Percentiles rank a stretch among this genome's conserved stretches.
These are phyloP conservation scores for Aechmea fasciata DNA, from an alignment of 176 grass and related monocot genomes.

Conservation along the genomic window DNA sequence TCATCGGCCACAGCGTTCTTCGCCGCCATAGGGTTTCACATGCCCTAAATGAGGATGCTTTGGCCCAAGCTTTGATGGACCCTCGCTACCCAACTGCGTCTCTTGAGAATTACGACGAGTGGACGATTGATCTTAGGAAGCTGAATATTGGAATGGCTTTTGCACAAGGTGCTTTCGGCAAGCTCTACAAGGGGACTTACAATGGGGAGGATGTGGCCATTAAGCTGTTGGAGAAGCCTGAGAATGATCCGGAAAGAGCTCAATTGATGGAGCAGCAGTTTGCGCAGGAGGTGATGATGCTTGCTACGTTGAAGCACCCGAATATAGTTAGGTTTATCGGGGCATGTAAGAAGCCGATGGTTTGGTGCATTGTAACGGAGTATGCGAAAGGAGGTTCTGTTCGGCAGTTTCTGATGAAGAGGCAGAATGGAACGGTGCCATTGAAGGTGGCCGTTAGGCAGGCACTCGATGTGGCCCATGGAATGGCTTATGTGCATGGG, in stretches of 20 bases:
- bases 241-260: slow-evolving; percentile 43
- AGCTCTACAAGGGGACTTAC: slow-evolving; percentile 68
- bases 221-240: slow-evolving; percentile 69
- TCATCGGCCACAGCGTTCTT: slow-evolving; percentile 51
- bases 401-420: slow-evolving; percentile 52
- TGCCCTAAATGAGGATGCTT: slow-evolving; percentile 51
- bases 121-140: slow-evolving; percentile 66
- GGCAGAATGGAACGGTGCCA: slow-evolving; percentile 51
- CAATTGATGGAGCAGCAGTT: slow-evolving; percentile 69
- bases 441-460: slow-evolving; percentile 66
- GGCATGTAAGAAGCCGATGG: slow-evolving; percentile 59
- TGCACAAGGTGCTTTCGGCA: slow-evolving; percentile 77
- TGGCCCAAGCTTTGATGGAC: slow-evolving; percentile 84
- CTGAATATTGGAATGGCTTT: slow-evolving; percentile 61
- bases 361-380: slow-evolving; percentile 80
- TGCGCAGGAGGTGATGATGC: slow-evolving; percentile 79
- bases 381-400: slow-evolving; percentile 76
- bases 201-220: slow-evolving; percentile 69
- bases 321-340: slow-evolving; percentile 73
- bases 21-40: slow-evolving; percentile 48
- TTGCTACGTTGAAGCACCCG: slow-evolving; percentile 56
- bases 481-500: slow-evolving; percentile 72
- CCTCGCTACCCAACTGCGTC: slow-evolving; percentile 44
- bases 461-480: slow-evolving; percentile 60
- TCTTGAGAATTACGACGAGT: slow-evolving; percentile 64